A percentile compares a stretch with the other conserved stretches of the same genome.
Evolutionary conservation across 2,329 filamentous ascomycete genomes (phyloP).

Genomic region (Fusarium buharicum): DNA sequence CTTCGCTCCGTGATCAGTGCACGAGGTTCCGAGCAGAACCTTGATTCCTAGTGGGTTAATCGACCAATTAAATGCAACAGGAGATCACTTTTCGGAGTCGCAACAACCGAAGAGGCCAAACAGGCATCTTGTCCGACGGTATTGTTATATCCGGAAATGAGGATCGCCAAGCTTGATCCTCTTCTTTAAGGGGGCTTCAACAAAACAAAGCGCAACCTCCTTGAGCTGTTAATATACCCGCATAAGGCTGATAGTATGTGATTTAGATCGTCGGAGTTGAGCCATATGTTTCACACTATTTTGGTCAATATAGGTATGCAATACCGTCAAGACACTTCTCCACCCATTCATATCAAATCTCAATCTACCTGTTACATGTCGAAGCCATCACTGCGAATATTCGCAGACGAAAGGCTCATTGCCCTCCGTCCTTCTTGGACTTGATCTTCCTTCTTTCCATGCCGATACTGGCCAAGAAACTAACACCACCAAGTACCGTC

Average conservation of each 20-base stretch:
- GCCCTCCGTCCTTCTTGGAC: slow-evolving; percentile 16
- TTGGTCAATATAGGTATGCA: too few relatives aligned
- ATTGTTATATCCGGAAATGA: slow-evolving; percentile 24
- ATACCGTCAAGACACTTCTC: too few relatives aligned
- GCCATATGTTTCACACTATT: too few relatives aligned
- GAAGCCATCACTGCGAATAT: too few relatives aligned
- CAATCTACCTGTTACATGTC: too few relatives aligned
- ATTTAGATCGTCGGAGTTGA: too few relatives aligned
- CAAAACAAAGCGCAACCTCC: too few relatives aligned
- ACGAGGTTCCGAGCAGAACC: slow-evolving; percentile 1
- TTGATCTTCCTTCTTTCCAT: slow-evolving; percentile 34
- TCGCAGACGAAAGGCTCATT: not conserved
- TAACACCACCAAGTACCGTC: slow-evolving; percentile 26
- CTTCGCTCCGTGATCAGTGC: not conserved
- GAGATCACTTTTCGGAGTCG: not conserved
- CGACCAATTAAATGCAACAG: not conserved
- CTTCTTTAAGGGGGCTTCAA: not conserved
- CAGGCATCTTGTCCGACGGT: slow-evolving; percentile 21
- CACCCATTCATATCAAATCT: too few relatives aligned
- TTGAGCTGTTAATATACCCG: too few relatives aligned
- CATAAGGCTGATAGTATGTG: not conserved
- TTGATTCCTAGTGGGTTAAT: slow-evolving; percentile 10
- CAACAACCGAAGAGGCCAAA: slow-evolving; percentile 17
- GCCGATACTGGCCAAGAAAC: slow-evolving; percentile 33
- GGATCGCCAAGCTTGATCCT: slow-evolving; percentile 11